Evolutionary conservation across 768 basidiomycete genomes (phyloP), one percentile per base, ranked within the genome.

Genomic region (Aureoboletus auriporus): DNA sequence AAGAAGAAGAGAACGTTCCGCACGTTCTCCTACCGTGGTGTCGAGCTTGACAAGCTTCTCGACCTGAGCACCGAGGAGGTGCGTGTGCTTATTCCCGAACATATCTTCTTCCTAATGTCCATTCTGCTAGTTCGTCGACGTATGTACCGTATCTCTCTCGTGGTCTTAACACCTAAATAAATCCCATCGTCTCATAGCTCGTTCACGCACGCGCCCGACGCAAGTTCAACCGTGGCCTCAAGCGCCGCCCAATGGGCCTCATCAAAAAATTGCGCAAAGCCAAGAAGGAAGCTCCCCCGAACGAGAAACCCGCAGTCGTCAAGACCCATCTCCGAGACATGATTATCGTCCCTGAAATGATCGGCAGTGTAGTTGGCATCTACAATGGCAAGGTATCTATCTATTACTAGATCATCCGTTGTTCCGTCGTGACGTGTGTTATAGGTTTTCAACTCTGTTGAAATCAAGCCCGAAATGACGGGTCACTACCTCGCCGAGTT

Each of bases 301-400:
- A 97, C 74, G 94, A 98, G 77, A 98, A 99, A 80, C 96, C 96
- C 51, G 80, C 92, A 44, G 89, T 93, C 60, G 95, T 99, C 66
- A 99, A 98, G 82, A 99, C 96, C 49, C 96, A 99, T 74, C 79
- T 99, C 61, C 92, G 96, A 64, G 86, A 98, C 75, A 98, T 99
- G 96, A 95, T 98, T 72, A 86, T 99, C 72, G 96, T 99, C 51
- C 96, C 96, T 42, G 96, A 99, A 79, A 98, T 99, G 96, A 97
- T 99, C 72, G 96, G 96, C 53, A 87, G 84, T 63, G 91, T 98
- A 58, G 84, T 97, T 55, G 96, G 96, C 54, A 95, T 98, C 68
- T 98, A 99, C 84, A 95, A 93, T 67, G 93, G 93, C 66, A 95
- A 95, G 82, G 89, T 90, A 64, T 53, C 71, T 69, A 3, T 50